phyloP scores from a whole-genome alignment of 768 basidiomycete genomes.

The Lactifluus echinatus region DNA sequence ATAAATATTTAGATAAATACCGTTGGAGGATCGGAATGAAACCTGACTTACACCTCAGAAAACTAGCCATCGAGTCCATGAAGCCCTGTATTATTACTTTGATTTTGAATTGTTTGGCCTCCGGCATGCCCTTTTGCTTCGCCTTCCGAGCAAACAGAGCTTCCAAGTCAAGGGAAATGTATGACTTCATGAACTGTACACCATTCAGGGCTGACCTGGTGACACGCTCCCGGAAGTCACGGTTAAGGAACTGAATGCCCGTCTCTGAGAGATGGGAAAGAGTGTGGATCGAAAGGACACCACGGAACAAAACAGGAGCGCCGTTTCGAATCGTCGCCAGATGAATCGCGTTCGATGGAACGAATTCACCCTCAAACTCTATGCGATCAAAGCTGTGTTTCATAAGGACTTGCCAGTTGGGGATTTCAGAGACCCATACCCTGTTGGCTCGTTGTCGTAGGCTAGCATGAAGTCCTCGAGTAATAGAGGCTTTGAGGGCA shows the following conservation, averaged over 20 bases:
- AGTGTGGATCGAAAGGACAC: slow-evolving; percentile 37
- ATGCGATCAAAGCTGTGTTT: slow-evolving; percentile 7
- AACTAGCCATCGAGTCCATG: slow-evolving; percentile 31
- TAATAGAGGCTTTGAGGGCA: not conserved
- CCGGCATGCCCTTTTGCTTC: not conserved
- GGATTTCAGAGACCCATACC: not conserved
- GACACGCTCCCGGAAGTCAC: slow-evolving; percentile 38
- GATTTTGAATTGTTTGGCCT: not conserved
- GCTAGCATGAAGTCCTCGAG: slow-evolving; percentile 11
- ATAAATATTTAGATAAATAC: not conserved
- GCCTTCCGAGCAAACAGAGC: not conserved
- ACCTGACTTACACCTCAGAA: slow-evolving; percentile 31
- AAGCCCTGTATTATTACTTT: slow-evolving; percentile 3
- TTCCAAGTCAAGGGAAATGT: not conserved
- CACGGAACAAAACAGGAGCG: slow-evolving; percentile 39
- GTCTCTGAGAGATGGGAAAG: slow-evolving; percentile 42
- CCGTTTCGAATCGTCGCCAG: not conserved
- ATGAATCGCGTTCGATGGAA: not conserved
- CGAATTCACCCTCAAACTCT: not conserved
- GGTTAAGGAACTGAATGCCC: slow-evolving; percentile 35
- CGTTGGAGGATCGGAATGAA: not conserved
- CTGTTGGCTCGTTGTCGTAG: not conserved
- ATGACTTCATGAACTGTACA: slow-evolving; percentile 21
- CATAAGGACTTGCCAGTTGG: not conserved
- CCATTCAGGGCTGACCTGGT: slow-evolving; percentile 20